Evolutionary conservation across 1,284 basidiomycete genomes (phyloP).

Genomic region (Dichomitus squalens): DNA sequence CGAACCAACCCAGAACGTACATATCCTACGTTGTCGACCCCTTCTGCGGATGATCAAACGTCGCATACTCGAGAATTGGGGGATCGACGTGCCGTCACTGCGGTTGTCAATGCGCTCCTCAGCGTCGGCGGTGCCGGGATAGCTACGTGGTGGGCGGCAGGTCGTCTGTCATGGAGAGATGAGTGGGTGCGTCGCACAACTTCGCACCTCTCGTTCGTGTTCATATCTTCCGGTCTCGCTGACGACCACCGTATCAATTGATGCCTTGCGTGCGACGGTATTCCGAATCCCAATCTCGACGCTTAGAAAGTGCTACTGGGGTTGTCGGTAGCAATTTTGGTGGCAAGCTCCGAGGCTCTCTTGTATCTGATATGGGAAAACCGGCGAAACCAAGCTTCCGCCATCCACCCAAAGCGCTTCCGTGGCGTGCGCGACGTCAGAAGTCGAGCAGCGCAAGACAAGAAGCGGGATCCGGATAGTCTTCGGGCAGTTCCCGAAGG

Average conservation of each 20-base stretch:
- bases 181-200: constrained; percentile 66
- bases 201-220: neutral
- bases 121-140: constrained; percentile 67
- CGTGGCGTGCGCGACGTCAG: neutral
- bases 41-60: constrained; percentile 43
- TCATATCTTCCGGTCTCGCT: neutral
- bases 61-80: constrained; percentile 44
- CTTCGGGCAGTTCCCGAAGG: neutral
- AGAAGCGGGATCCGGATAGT: constrained; percentile 10
- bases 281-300: too few species aligned
- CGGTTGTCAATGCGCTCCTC: constrained; percentile 68
- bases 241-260: neutral
- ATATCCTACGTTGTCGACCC: constrained; percentile 48
- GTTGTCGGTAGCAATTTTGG: constrained; percentile 57
- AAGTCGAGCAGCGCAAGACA: neutral
- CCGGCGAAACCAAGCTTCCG: constrained; percentile 34
- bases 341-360: constrained; percentile 66
- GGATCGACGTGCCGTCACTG: constrained; percentile 67
- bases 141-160: constrained; percentile 73
- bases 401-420: neutral
- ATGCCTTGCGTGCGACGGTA: too few species aligned
- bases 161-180: constrained; percentile 59
- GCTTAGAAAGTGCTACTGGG: constrained; percentile 63
- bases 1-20: constrained; percentile 72
- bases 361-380: constrained; percentile 76